Conservation (phyloP, 1,284 basidiomycete species). For the Phlebopus sp. region DNA sequence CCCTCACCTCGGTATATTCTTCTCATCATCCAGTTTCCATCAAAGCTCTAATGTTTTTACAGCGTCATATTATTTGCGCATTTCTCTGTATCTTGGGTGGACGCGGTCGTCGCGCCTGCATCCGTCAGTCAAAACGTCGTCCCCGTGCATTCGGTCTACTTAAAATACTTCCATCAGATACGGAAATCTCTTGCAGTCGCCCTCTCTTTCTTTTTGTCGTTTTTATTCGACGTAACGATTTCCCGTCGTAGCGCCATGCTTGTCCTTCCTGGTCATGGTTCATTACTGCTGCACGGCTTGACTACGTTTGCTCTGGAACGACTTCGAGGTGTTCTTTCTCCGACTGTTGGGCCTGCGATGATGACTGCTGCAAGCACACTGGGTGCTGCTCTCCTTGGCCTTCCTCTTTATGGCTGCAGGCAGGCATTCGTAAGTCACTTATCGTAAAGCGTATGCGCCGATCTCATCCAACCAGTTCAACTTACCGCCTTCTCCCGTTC, state of each 20-base stretch:
- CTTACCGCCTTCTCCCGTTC: conserved; percentile 35
- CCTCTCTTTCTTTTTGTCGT: conserved; percentile 44
- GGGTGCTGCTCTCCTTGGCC: conserved; percentile 59
- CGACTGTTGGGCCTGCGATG: conserved; percentile 52
- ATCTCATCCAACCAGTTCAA: conserved; percentile 34
- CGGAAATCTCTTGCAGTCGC: conserved; percentile 45
- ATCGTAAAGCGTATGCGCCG: neutral
- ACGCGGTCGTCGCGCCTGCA: conserved; percentile 45
- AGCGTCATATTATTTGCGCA: conserved; percentile 68
- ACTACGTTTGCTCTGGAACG: conserved; percentile 60
- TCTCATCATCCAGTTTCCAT: neutral
- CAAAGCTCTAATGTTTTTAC: conserved; percentile 4
- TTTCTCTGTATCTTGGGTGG: conserved; percentile 63
- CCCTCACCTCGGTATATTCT: conserved; percentile 54
- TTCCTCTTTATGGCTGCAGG: conserved; percentile 62
- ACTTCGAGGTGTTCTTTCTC: conserved; percentile 53
- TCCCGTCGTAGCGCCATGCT: conserved; percentile 43
- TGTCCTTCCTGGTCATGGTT: conserved; percentile 61
- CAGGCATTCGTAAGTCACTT: conserved; percentile 50
- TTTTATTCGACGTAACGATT: conserved; percentile 54
- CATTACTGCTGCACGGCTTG: conserved; percentile 55
- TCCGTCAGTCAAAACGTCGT: conserved; percentile 39
- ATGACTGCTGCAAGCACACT: conserved; percentile 53
- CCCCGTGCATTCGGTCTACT: conserved; percentile 5
- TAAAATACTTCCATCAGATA: conserved; percentile 31